Base-by-base conservation (phyloP, 345 rosid species). In the Chamaenerion angustifolium region DNA sequence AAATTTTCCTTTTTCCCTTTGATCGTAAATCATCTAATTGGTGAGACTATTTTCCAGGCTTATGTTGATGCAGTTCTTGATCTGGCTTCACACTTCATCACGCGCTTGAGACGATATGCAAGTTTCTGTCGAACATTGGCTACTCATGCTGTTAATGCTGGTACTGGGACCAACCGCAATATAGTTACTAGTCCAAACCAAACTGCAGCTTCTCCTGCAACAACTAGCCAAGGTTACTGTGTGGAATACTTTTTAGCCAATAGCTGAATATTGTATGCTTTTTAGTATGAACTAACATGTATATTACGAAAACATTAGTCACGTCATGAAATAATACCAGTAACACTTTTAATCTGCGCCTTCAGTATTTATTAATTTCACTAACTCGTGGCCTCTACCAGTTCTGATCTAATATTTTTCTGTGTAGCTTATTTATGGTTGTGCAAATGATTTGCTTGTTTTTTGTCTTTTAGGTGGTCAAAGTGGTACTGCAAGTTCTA, bases 91-190 rank as follows among this genome's bases (percentile, higher is more conserved):
- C 96, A 93, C 72, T 88, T 93, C 68, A 88, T 93, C 64, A 93
- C 96, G 48, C 90, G 96, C 19, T 70, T 88, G 69, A 79, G 96
- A 40, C 95, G 99, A 42, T 93, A 93, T 80, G 94, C 96, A 41
- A 93, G 96, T 73, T 93, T 93, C 72, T 93, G 99, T 54, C 96
- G 96, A 56, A 88, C 99, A 59, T 81, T 88, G 70, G 96, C 99
- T 0, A 85, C 72, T 63, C 96, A 88, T 73, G 96, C 99, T 62
- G 96, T 82, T 61, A 78, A 81, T 50, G 84, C 99, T 19, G 96
- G 95, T 64, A 69, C 94, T 51, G 92, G 96, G 56, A 85, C 71
- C 63, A 93, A 77, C 55, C 94, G 96, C 56, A 87, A 51, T 70
- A 68, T 79, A 73, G 93, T 78, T 60, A 57, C 95, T 42, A 76